Evolutionary conservation across 192 early-diverging fungal genomes (phyloP), one percentile per base, ranked within the genome.

Genomic region (Coemansia sp.): DNA sequence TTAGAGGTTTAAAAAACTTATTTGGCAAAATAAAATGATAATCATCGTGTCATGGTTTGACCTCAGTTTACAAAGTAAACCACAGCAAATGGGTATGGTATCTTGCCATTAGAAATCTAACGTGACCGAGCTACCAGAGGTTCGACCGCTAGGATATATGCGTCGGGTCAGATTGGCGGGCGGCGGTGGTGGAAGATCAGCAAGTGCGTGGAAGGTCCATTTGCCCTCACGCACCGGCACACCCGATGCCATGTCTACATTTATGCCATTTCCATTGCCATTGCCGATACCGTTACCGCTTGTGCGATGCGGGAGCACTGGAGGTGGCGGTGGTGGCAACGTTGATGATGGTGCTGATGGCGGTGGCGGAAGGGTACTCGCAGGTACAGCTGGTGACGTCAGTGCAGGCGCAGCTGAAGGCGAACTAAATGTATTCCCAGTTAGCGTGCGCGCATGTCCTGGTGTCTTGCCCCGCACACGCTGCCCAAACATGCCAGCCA

Each of bases 401-500:
- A 59, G 64, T n/a, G 72, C 62, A 22, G 62, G 38, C 23, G 45
- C 63, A 23, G 69, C 30, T 11, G 59, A 44, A 6, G 59, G 51
- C 37, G 60, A 40, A 7, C 54, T 15, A 42, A 70, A 62, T 2
- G 61, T 57, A 39, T 21, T 51, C 10, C 52, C 56, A 1, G 53
- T 33, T 7, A 63, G 39, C 1, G 57, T 42, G 13, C 61, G 61
- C 9, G 24, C 30, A 22, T 70, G 64, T 9, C 60, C 68, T n/a
- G 50, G 50, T 34, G 43, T 23, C 30, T 58, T 55, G 49, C 53
- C 49, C 33, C 60, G 23, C 3, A 64, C 41, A 39, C 67, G 70
- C 50, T 77, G 64, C 1, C 74, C 74, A 64, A 77, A 77, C 64
- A 77, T 77, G 50, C 74, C 74, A 13, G 67, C 67, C 25, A 77